These are phyloP conservation scores for Ilex paraguariensis DNA, from an alignment of 305 asterid genomes.

Conservation along the genomic window DNA sequence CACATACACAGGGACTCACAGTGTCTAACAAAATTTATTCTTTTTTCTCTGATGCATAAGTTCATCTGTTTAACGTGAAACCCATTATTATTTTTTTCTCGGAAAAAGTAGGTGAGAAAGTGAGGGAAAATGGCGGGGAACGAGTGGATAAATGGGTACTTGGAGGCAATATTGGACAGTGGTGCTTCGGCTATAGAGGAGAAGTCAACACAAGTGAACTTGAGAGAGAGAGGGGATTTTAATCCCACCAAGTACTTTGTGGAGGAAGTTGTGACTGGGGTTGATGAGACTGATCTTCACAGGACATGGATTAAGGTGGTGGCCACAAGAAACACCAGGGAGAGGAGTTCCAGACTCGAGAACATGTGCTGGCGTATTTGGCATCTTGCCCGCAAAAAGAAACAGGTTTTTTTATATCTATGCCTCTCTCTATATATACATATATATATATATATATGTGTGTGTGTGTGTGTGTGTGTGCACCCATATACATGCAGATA, in stretches of 20 bases:
- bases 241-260: slow-evolving; percentile 88
- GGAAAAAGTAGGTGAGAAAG: background rate
- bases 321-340: slow-evolving; percentile 73
- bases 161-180: slow-evolving; percentile 80
- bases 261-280: slow-evolving; percentile 83
- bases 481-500: too few species aligned
- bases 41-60: background rate
- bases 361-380: slow-evolving; percentile 99
- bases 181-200: slow-evolving; percentile 65
- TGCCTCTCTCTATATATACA: background rate
- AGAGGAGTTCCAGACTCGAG: slow-evolving; percentile 71
- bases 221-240: slow-evolving; percentile 35
- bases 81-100: background rate
- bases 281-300: slow-evolving; percentile 86
- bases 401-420: slow-evolving; percentile 43
- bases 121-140: slow-evolving; percentile 62
- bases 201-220: slow-evolving; percentile 20
- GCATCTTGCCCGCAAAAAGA: slow-evolving; percentile 89
- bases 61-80: background rate
- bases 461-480: slow-evolving; percentile 4
- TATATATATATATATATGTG: too few species aligned
- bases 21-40: too few species aligned
- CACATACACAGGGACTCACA: slow-evolving; percentile 8
- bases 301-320: slow-evolving; percentile 94
- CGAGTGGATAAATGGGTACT: slow-evolving; percentile 91